Evolutionary conservation across 257 asterid species (phyloP).

Genomic region (Striga asiatica): DNA sequence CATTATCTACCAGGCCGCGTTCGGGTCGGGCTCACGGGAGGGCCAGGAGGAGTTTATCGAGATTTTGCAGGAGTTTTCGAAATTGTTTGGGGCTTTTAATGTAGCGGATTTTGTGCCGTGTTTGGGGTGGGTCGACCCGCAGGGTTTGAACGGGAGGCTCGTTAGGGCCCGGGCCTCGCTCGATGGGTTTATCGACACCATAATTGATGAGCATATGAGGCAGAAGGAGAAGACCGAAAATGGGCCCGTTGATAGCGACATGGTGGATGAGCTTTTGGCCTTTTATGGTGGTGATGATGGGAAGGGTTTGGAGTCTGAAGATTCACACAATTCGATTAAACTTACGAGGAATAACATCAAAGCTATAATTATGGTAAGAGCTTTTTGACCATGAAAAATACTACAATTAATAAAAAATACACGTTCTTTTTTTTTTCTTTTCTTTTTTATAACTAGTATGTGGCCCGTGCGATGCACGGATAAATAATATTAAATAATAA

Average conservation of each 20-base stretch:
- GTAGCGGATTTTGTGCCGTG: slow-evolving; percentile 63
- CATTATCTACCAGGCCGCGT: slow-evolving; percentile 62
- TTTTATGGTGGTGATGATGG: neutral
- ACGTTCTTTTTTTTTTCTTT: too few relatives aligned
- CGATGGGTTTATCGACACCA: neutral
- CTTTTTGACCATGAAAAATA: too few relatives aligned
- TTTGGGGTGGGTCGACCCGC: slow-evolving; percentile 13
- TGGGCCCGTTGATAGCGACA: neutral
- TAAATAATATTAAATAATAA: too few relatives aligned
- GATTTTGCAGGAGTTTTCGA: slow-evolving; percentile 67
- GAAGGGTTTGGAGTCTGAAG: too few relatives aligned
- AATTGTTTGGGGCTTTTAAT: slow-evolving; percentile 64
- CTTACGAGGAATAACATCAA: neutral
- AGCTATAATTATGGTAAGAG: neutral
- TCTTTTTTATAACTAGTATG: too few relatives aligned
- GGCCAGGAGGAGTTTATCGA: slow-evolving; percentile 57
- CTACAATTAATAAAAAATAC: too few relatives aligned
- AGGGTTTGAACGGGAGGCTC: neutral
- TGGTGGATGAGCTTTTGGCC: too few relatives aligned
- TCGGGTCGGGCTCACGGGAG: slow-evolving; percentile 47
- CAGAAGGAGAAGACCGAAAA: neutral
- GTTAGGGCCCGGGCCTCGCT: neutral
- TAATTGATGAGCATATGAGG: too few relatives aligned
- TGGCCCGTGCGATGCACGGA: too few relatives aligned
- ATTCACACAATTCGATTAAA: too few relatives aligned